Percentiles rank a stretch among this genome's conserved stretches.
phyloP scores from a whole-genome alignment of 1,139 yeast species.

The Sugiyamaella pinicola region DNA sequence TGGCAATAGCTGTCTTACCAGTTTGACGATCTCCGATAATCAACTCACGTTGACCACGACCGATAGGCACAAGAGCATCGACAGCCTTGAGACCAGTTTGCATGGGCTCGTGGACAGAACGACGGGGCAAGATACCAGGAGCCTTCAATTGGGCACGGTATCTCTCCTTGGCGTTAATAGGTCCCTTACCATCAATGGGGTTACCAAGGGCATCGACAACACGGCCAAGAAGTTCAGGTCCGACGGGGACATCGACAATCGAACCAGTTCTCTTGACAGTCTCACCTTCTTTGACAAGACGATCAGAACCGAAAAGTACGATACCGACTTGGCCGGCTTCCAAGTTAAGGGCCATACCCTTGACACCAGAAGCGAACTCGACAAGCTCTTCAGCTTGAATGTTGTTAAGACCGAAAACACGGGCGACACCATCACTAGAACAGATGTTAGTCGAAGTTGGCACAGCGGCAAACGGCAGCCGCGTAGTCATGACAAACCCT shows the following conservation, averaged over 20 bases:
- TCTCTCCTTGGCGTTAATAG: constrained; percentile 80
- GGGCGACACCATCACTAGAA: constrained; percentile 97
- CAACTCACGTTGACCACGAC: constrained; percentile 99
- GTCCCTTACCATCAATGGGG: constrained; percentile 99
- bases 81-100: constrained; percentile 99
- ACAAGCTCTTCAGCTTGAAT: constrained; percentile 99
- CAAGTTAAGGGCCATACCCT: constrained; percentile 99
- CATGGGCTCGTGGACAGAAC: constrained; percentile 98
- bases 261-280: constrained; percentile 99
- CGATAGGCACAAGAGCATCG: constrained; percentile 98
- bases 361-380: constrained; percentile 98
- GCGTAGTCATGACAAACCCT: not conserved
- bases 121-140: constrained; percentile 99
- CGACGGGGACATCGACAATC: constrained; percentile 99
- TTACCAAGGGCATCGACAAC: constrained; percentile 99
- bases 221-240: constrained; percentile 98
- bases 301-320: constrained; percentile 99
- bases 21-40: constrained; percentile 99
- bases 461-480: too few relatives aligned
- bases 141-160: constrained; percentile 99
- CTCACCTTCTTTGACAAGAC: constrained; percentile 99
- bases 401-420: constrained; percentile 99
- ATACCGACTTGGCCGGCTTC: constrained; percentile 99
- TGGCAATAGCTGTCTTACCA: constrained; percentile 99
- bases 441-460: not conserved